Percentiles rank a stretch among this genome's conserved stretches.
Evolutionary conservation across 2,329 filamentous ascomycete genomes (phyloP).

Genomic region (Pseudocercospora vitis): DNA sequence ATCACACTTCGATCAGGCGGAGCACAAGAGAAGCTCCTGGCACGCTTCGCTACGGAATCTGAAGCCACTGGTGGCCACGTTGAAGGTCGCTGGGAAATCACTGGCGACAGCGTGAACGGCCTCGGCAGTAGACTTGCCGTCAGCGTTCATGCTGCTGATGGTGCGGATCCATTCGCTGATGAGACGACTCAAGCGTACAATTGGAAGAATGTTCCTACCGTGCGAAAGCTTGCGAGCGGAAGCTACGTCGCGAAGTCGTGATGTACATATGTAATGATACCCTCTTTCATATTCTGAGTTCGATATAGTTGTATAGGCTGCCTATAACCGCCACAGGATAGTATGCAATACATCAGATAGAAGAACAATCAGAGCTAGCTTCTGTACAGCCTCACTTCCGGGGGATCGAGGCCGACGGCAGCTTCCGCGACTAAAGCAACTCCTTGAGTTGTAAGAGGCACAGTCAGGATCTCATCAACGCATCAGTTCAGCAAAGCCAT

Average conservation of each 20-base stretch:
- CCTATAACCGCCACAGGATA: background rate
- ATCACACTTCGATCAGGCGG: constrained; percentile 63
- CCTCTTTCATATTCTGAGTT: background rate
- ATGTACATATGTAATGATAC: constrained; percentile 24
- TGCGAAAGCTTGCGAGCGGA: constrained; percentile 69
- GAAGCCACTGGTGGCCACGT: constrained; percentile 71
- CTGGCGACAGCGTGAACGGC: constrained; percentile 48
- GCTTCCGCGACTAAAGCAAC: too few species aligned
- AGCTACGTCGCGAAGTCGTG: constrained; percentile 56
- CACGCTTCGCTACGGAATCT: constrained; percentile 74
- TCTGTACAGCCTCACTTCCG: background rate
- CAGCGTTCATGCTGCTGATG: constrained; percentile 47
- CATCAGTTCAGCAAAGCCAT: too few species aligned
- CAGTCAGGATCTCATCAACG: too few species aligned
- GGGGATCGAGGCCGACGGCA: too few species aligned
- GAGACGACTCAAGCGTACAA: constrained; percentile 44
- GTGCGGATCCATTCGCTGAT: constrained; percentile 71
- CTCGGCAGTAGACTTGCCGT: constrained; percentile 65
- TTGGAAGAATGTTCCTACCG: constrained; percentile 68
- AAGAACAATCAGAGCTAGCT: background rate
- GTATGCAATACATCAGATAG: background rate
- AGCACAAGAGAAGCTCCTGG: constrained; percentile 72
- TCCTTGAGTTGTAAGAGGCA: too few species aligned
- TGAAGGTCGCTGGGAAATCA: constrained; percentile 79
- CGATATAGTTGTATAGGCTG: background rate